phyloP scores from a whole-genome alignment of 495 filamentous ascomycete species.

The Xylaria castorea region DNA sequence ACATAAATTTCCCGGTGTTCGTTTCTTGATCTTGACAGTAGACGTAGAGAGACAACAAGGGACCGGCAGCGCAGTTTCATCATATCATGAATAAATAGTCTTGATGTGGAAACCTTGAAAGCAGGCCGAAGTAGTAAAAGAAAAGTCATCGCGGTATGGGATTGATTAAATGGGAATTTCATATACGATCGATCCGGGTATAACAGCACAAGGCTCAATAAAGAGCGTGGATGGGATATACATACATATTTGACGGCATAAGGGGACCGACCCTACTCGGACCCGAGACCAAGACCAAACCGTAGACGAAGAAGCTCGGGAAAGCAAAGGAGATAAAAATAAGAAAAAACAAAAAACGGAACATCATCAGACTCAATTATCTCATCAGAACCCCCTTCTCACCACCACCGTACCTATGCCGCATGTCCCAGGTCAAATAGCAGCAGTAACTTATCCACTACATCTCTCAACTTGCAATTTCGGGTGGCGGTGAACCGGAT shows the following conservation, averaged over 20 bases:
- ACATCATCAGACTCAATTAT: conserved; percentile 19
- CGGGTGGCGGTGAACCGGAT: background rate
- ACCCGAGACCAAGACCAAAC: background rate
- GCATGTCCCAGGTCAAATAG: background rate
- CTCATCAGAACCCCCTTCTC: conserved; percentile 17
- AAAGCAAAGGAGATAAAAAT: background rate
- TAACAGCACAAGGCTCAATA: conserved; percentile 12
- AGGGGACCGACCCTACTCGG: background rate
- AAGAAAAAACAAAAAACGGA: background rate
- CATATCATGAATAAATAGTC: background rate
- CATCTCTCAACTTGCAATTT: background rate
- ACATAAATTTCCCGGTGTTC: background rate
- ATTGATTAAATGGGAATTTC: conserved; percentile 10
- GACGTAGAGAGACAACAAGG: background rate
- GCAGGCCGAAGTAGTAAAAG: background rate
- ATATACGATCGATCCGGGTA: conserved; percentile 21
- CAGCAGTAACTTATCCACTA: background rate
- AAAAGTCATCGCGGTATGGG: background rate
- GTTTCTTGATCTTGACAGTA: background rate
- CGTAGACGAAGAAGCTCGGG: background rate
- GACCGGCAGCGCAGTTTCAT: background rate
- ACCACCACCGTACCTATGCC: background rate
- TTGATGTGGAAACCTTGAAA: background rate
- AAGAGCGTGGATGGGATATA: conserved; percentile 8
- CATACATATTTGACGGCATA: conserved; percentile 13